phyloP scores from a whole-genome alignment of 768 basidiomycete genomes.

The Russula ochroleuca region DNA sequence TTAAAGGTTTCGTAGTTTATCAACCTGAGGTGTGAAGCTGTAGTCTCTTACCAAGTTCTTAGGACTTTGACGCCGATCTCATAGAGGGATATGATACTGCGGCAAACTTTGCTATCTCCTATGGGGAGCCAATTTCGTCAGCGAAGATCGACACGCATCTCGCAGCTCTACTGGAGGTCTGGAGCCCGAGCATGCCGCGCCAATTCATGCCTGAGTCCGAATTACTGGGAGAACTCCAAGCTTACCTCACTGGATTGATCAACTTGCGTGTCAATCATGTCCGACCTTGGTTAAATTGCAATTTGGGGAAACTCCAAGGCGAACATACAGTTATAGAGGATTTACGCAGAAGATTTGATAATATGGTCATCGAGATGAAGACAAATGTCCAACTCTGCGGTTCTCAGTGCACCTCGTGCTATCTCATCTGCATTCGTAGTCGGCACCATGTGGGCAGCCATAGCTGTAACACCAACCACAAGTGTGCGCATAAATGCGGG shows the following conservation, averaged over 20 bases:
- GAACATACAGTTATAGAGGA: constrained; percentile 44
- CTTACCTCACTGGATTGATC: constrained; percentile 39
- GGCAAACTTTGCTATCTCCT: constrained; percentile 36
- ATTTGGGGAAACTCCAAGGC: constrained; percentile 44
- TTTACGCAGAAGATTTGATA: constrained; percentile 45
- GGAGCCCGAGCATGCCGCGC: constrained; percentile 36
- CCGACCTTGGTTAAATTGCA: constrained; percentile 48
- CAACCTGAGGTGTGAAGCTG: no score
- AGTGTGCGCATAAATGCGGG: constrained; percentile 43
- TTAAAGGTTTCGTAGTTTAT: constrained; percentile 41
- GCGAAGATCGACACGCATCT: constrained; percentile 33
- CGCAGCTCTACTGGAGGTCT: constrained; percentile 28
- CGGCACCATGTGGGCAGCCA: constrained; percentile 47
- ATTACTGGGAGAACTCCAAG: constrained; percentile 40
- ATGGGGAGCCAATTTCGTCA: constrained; percentile 21
- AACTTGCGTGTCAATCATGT: constrained; percentile 46
- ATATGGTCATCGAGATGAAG: constrained; percentile 43
- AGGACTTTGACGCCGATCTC: constrained; percentile 53
- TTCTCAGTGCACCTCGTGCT: constrained; percentile 44
- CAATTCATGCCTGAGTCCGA: constrained; percentile 38
- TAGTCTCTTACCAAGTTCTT: background rate
- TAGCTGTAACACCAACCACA: constrained; percentile 48
- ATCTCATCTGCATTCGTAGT: constrained; percentile 46
- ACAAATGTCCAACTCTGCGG: constrained; percentile 48
- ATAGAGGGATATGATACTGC: constrained; percentile 41